These are phyloP conservation scores for Kazachstania sp. DNA, from an alignment of 1,139 yeast species.

Conservation along the genomic window DNA sequence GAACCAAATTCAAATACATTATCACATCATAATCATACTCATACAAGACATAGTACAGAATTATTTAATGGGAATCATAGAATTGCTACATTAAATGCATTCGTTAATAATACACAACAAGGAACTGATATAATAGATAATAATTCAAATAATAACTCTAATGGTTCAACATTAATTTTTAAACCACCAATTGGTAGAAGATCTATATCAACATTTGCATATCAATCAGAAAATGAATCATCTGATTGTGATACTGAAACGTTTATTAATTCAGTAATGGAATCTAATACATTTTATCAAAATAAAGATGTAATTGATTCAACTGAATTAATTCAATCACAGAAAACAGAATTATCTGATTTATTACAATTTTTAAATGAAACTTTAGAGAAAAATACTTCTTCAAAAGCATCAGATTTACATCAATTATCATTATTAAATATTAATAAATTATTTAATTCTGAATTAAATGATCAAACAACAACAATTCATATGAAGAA, in stretches of 20 bases:
- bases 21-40: constrained; percentile 1
- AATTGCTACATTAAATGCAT: constrained; percentile 50
- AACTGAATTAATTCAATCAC: constrained; percentile 8
- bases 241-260: background rate
- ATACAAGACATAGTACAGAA: constrained; percentile 11
- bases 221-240: constrained; percentile 1
- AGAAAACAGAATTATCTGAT: constrained; percentile 15
- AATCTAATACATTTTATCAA: constrained; percentile 2
- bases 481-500: constrained; percentile 25
- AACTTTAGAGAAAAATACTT: constrained; percentile 30
- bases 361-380: constrained; percentile 26
- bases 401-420: constrained; percentile 30
- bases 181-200: background rate
- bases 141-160: background rate
- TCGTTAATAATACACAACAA: constrained; percentile 31
- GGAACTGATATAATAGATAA: too few species aligned
- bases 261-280: background rate
- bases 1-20: constrained; percentile 14
- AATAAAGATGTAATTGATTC: constrained; percentile 7
- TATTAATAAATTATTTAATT: constrained; percentile 31
- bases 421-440: constrained; percentile 28
- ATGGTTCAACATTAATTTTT: background rate
- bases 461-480: constrained; percentile 7
- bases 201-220: background rate
- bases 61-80: constrained; percentile 42